Percentiles rank a stretch among this genome's conserved stretches.
These are phyloP conservation scores for Calycina marina DNA, from an alignment of 2,329 filamentous ascomycete species.

Conservation along the genomic window DNA sequence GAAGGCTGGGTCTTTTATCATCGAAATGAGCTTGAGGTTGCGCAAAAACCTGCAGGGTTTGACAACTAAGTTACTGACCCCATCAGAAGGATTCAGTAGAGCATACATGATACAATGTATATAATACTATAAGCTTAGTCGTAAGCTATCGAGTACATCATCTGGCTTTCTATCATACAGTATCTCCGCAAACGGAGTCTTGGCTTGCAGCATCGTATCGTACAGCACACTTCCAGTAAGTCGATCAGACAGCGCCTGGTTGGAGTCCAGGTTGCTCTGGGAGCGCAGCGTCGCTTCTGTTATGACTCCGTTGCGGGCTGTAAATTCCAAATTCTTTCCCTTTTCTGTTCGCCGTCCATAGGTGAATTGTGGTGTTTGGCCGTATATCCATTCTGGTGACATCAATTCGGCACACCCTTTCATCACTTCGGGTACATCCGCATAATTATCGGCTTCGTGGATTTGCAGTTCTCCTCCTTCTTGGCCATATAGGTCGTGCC, in stretches of 20 bases:
- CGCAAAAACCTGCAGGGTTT: too few relatives aligned
- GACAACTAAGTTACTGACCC: too few relatives aligned
- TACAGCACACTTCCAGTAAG: neutral
- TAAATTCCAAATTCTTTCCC: slow-evolving; percentile 5
- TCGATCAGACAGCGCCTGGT: neutral
- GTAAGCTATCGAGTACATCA: too few relatives aligned
- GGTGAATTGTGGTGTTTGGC: slow-evolving; percentile 73
- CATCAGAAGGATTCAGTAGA: too few relatives aligned
- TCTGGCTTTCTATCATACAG: too few relatives aligned
- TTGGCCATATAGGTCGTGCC: slow-evolving; percentile 48
- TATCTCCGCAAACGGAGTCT: too few relatives aligned
- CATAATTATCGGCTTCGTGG: slow-evolving; percentile 26
- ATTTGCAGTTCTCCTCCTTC: slow-evolving; percentile 22
- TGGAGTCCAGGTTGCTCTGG: neutral
- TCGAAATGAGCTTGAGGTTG: too few relatives aligned
- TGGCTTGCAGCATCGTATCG: too few relatives aligned
- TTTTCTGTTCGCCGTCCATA: slow-evolving; percentile 39
- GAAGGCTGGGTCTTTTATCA: too few relatives aligned
- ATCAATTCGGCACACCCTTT: slow-evolving; percentile 49
- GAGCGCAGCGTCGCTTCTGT: slow-evolving; percentile 7
- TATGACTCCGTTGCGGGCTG: slow-evolving; percentile 13
- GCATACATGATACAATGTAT: too few relatives aligned
- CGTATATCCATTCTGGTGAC: slow-evolving; percentile 63
- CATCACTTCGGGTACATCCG: slow-evolving; percentile 33
- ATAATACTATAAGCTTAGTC: too few relatives aligned